phyloP scores from a whole-genome alignment of 805 yeast species.

The Wickerhamiella nectarea region DNA sequence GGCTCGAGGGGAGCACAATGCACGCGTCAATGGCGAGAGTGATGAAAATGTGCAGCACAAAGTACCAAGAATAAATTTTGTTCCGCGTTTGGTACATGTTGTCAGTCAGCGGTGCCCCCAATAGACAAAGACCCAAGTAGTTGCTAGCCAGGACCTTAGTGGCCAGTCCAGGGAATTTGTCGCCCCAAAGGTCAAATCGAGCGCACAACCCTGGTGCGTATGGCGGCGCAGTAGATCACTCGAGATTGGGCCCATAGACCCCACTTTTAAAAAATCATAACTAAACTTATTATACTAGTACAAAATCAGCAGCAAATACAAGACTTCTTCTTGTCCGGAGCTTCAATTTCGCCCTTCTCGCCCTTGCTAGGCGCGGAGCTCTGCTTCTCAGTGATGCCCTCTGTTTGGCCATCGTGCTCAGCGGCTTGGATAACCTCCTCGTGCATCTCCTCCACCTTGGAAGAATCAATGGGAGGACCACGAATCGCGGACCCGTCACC shows the following conservation, averaged over 20 bases:
- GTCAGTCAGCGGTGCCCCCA: no score
- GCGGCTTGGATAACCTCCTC: conserved; percentile 6
- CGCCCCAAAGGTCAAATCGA: no score
- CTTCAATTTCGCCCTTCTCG: not conserved
- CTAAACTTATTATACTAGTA: conserved; percentile 1
- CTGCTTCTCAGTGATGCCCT: conserved; percentile 2
- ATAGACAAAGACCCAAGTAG: no score
- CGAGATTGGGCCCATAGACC: no score
- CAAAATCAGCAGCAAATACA: conserved; percentile 7
- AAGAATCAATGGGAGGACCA: conserved; percentile 2
- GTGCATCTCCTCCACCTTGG: conserved; percentile 4
- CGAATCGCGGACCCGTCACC: conserved; percentile 2
- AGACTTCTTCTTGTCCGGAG: conserved; percentile 5
- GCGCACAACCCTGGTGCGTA: no score
- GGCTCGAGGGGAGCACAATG: conserved; percentile 45
- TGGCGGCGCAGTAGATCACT: no score
- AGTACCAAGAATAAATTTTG: conserved; percentile 22
- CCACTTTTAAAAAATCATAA: no score
- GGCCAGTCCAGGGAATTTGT: no score
- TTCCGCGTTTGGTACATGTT: no score
- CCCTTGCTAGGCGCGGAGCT: not conserved
- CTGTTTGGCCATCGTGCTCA: conserved; percentile 1
- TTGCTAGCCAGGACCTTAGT: no score
- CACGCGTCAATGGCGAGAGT: conserved; percentile 65
- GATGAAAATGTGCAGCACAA: conserved; percentile 55